Base-by-base conservation (phyloP, 768 basidiomycete species). In the Termitomyces bulborhizus region DNA sequence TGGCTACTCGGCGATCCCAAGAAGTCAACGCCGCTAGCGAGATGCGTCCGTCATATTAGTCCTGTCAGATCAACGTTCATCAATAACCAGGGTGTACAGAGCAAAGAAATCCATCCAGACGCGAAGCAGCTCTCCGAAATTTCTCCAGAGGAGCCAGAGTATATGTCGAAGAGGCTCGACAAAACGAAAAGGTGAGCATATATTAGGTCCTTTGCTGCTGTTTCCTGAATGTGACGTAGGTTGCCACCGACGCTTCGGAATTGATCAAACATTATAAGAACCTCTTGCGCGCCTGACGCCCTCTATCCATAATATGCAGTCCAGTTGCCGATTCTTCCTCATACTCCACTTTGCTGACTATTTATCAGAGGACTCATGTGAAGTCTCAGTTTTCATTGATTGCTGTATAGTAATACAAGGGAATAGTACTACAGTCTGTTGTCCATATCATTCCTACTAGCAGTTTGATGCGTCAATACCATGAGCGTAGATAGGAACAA, bases 231-330 rank as follows among this genome's bases (percentile, higher is more conserved):
- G 39, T 32, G 31, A 12, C 16, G 32, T 55, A 75, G 73, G 44
- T 54, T 53, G 69, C 70, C 6, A 68, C 68, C 21, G 73, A 75
- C 49, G 71, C 73, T 15, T 65, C 69, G 12, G 63, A 60, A 15
- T 56, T 72, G 29, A 71, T 73, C 55, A 71, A 68, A 54, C 63
- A 69, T 47, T 72, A 69, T 55, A 73, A 75, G 54, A 60, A 59
- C 31, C 63, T 73, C 24, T 55, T 73, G 18, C 59, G 48, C 41
- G 45, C 45, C 53, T 65, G 60, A 65, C 4, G 24, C 15, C 3
- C 1, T 16, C 44, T 3, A 34, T 6, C 42, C 29, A 36, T 34
- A 2, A 11, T 24, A 36, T 36, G 4, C 21, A 3, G n/a, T 36
- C 13, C 9, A 36, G 9, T n/a, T n/a, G 44, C 27, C 29, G 27